phyloP scores from a whole-genome alignment of 2,329 filamentous ascomycete species.

The Arthrinium phaeospermum region DNA sequence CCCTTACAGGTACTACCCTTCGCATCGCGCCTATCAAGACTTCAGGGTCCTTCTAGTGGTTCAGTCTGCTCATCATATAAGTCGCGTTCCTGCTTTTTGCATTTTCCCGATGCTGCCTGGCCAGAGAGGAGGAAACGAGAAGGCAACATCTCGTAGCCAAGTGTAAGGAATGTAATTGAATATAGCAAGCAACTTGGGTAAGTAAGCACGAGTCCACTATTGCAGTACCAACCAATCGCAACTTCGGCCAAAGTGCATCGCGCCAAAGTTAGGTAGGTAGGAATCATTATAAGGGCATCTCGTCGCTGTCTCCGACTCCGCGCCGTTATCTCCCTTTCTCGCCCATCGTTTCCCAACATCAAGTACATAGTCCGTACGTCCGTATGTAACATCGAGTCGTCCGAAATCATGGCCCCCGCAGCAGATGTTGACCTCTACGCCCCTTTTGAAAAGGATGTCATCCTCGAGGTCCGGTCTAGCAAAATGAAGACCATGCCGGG shows the following conservation, averaged over 20 bases:
- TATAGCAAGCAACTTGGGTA: neutral
- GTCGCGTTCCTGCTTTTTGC: neutral
- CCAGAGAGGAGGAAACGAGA: neutral
- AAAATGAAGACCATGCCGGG: constrained; percentile 61
- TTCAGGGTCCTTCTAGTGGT: neutral
- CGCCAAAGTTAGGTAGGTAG: neutral
- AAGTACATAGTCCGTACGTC: neutral
- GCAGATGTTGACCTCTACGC: constrained; percentile 45
- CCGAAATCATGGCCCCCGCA: constrained; percentile 29
- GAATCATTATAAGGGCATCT: neutral
- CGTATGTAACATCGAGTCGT: neutral
- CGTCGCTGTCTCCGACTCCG: neutral
- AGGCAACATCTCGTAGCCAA: neutral
- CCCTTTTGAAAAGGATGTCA: constrained; percentile 52
- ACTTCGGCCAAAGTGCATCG: neutral
- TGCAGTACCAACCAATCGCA: neutral
- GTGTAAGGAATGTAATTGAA: neutral
- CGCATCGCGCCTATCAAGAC: neutral
- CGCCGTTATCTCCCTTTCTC: neutral
- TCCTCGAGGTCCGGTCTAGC: constrained; percentile 63
- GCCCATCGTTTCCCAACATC: neutral
- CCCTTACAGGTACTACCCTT: neutral
- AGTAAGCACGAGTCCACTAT: neutral
- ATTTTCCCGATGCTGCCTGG: neutral
- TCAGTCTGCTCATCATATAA: neutral